Base-by-base conservation (phyloP, 208 protist genomes). In the Trypanosomatidae sp. region DNA sequence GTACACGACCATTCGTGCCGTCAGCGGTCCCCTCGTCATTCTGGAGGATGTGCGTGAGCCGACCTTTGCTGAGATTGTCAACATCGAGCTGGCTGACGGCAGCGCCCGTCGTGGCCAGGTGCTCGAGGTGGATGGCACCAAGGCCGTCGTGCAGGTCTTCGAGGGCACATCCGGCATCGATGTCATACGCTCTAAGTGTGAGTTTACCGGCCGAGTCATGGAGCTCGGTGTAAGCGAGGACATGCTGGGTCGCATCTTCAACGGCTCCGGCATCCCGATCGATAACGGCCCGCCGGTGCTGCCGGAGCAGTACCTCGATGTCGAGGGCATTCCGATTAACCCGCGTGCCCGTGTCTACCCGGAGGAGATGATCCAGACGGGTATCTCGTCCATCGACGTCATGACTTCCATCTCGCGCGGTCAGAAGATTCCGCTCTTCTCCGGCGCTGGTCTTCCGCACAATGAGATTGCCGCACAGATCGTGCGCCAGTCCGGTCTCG, bases 361-460 rank as follows among this genome's bases (percentile, higher is more conserved):
- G 36, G 91, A 99, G 94, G 98, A 99, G 87, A 99, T 99, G 99
- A 99, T 99, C 79, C 99, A 99, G 92, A 99, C 99, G 12, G 99
- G 99, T 86, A 99, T 99, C 78, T 99, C 98, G 33, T 98, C 99
- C 71, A 99, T 99, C 73, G 99, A 99, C 84, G 94, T 99, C 52
- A 99, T 99, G 99, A 99, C 99, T 74, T 99, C 96, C 55, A 99
- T 99, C 81, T 99, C 99, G 56, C 95, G 99, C 84, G 99, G 99
- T 12, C 99, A 99, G 91, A 99, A 99, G 96, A 99, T 99, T 84
- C 99, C 99, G 44, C 94, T 99, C 73, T 99, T 99, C 96, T 99
- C 98, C 65, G 99, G 98, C 72, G 97, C 99, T 10, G 99, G 99
- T 98, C 93, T 99, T 17, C 99, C 99, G 55, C 99, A 99, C 92